These are phyloP conservation scores for Neurospora tetraspora DNA, from an alignment of 495 filamentous ascomycete genomes.

Conservation along the genomic window DNA sequence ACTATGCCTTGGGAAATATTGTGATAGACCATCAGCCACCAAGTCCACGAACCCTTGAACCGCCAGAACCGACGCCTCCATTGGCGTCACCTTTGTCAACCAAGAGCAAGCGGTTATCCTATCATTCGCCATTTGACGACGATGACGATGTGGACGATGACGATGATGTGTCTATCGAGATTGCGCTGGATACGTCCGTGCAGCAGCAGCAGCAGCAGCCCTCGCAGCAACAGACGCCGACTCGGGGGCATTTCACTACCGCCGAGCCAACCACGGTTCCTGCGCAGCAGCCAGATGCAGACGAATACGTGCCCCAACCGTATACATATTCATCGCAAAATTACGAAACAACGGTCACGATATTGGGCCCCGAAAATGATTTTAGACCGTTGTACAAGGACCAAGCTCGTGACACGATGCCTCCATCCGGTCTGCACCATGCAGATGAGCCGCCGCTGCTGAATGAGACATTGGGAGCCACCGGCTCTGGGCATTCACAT, in stretches of 20 bases:
- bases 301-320: conserved; percentile 31
- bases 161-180: conserved; percentile 29
- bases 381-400: conserved; percentile 27
- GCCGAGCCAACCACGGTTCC: conserved; percentile 6
- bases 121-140: conserved; percentile 28
- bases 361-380: conserved; percentile 31
- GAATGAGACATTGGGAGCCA: conserved; percentile 2
- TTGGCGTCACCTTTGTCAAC: conserved; percentile 1
- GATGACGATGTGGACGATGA: conserved; percentile 28
- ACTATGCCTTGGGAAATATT: conserved; percentile 12
- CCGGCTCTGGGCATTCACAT: conserved; percentile 3
- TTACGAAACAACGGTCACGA: conserved; percentile 35
- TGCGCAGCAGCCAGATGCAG: conserved; percentile 14
- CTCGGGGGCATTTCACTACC: conserved; percentile 13
- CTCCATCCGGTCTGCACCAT: conserved; percentile 11
- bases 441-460: conserved; percentile 12
- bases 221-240: conserved; percentile 23
- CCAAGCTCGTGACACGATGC: conserved; percentile 14
- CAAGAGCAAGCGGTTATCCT: conserved; percentile 24
- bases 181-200: conserved; percentile 28
- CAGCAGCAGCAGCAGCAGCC: conserved; percentile 1
- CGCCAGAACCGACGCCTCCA: not conserved
- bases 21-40: not conserved
- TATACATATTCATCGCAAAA: conserved; percentile 21
- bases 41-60: not conserved